phyloP scores from a whole-genome alignment of 2,329 filamentous ascomycete genomes.

The Nemania bipapillata region DNA sequence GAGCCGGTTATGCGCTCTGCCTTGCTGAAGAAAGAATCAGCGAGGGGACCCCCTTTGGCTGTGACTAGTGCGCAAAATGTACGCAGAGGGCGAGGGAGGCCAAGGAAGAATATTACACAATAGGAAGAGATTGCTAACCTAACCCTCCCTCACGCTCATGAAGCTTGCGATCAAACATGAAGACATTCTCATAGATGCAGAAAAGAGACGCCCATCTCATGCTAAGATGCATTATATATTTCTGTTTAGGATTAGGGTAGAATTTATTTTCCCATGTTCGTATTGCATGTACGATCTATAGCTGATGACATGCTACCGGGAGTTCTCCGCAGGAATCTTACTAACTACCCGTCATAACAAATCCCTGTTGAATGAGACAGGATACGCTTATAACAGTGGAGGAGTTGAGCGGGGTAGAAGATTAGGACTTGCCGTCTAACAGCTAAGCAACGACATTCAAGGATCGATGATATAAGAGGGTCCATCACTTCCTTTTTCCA shows the following conservation, averaged over 20 bases:
- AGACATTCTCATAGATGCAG: neutral
- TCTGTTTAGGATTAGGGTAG: neutral
- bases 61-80: neutral
- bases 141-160: neutral
- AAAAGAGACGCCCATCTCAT: neutral
- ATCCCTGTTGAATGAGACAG: too few relatives aligned
- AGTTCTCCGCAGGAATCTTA: too few relatives aligned
- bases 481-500: too few relatives aligned
- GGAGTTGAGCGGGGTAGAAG: too few relatives aligned
- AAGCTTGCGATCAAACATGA: neutral
- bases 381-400: too few relatives aligned
- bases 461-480: too few relatives aligned
- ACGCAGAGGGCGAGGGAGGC: neutral
- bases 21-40: neutral
- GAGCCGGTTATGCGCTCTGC: neutral
- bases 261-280: neutral
- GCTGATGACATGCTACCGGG: too few relatives aligned
- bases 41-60: neutral
- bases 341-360: too few relatives aligned
- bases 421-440: too few relatives aligned
- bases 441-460: too few relatives aligned
- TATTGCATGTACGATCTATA: too few relatives aligned
- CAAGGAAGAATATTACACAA: neutral
- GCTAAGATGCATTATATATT: neutral
- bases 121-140: neutral